Evolutionary conservation across 1,284 basidiomycete species (phyloP).

Genomic region (Singerocomus inundabilis): DNA sequence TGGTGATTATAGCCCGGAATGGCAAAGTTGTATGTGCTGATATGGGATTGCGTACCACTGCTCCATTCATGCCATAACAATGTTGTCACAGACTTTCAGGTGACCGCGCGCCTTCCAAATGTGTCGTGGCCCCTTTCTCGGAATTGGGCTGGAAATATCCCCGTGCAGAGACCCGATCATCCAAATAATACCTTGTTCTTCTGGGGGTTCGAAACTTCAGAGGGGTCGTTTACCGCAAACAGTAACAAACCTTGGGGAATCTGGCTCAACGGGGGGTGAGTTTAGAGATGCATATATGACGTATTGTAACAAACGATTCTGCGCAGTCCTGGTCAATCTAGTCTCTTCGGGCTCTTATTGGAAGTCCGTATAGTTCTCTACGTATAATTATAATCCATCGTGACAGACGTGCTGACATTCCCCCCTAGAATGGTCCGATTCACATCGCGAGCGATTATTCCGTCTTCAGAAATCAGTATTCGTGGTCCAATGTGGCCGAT

Average conservation of each 20-base stretch:
- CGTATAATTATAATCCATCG: slow-evolving; percentile 18
- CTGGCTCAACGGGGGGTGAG: slow-evolving; percentile 75
- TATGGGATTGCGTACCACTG: background rate
- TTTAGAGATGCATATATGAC: slow-evolving; percentile 1
- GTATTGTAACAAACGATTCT: background rate
- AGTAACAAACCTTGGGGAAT: slow-evolving; percentile 62
- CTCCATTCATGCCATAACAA: background rate
- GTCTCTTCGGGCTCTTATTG: slow-evolving; percentile 59
- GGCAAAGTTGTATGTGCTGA: slow-evolving; percentile 57
- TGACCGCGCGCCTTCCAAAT: slow-evolving; percentile 58
- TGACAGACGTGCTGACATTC: slow-evolving; percentile 10
- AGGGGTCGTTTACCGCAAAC: slow-evolving; percentile 54
- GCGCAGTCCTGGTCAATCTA: slow-evolving; percentile 66
- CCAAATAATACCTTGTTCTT: slow-evolving; percentile 75
- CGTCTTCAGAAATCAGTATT: slow-evolving; percentile 47
- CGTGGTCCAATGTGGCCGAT: slow-evolving; percentile 64
- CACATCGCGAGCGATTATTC: slow-evolving; percentile 49
- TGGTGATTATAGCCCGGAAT: slow-evolving; percentile 53
- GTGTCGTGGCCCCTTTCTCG: slow-evolving; percentile 56
- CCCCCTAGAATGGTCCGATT: slow-evolving; percentile 63
- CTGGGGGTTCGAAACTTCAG: slow-evolving; percentile 60
- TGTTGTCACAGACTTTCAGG: slow-evolving; percentile 48
- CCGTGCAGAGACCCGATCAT: slow-evolving; percentile 60
- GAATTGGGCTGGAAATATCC: slow-evolving; percentile 67
- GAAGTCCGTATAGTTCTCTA: slow-evolving; percentile 43